Conservation (phyloP, 495 filamentous ascomycete species). For the Podospora sp. region DNA sequence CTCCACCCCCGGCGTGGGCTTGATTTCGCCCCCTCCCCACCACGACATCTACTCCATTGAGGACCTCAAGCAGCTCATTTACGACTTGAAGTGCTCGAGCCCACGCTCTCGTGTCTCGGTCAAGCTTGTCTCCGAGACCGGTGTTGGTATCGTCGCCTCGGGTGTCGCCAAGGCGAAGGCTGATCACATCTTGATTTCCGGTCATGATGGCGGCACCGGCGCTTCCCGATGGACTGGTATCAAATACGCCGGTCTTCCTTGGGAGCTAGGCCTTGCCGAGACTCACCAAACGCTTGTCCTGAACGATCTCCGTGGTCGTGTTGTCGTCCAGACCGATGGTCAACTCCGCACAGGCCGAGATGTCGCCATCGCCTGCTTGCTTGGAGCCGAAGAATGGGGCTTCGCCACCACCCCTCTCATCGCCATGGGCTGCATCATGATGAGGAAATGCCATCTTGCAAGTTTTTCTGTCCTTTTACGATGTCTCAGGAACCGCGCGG, state of each 20-base stretch:
- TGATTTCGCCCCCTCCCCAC: conserved; percentile 98
- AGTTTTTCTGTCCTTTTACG: too few species aligned
- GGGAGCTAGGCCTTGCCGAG: conserved; percentile 97
- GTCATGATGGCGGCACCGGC: conserved; percentile 97
- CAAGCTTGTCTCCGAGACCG: conserved; percentile 97
- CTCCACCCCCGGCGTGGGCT: conserved; percentile 96
- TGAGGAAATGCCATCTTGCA: conserved; percentile 65
- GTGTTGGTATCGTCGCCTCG: conserved; percentile 97
- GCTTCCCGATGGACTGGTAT: conserved; percentile 99
- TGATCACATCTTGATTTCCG: conserved; percentile 97
- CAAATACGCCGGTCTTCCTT: conserved; percentile 98
- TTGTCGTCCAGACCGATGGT: conserved; percentile 97
- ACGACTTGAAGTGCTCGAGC: conserved; percentile 97
- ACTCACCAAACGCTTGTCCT: conserved; percentile 98
- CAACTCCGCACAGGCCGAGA: conserved; percentile 94
- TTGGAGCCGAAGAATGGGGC: conserved; percentile 97
- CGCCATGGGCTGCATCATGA: conserved; percentile 97
- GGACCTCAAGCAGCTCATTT: conserved; percentile 98
- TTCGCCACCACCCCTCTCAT: conserved; percentile 98
- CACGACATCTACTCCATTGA: conserved; percentile 99
- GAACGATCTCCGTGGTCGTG: conserved; percentile 95
- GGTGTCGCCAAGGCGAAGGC: conserved; percentile 99
- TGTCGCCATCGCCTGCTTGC: conserved; percentile 92
- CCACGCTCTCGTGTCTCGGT: conserved; percentile 94
- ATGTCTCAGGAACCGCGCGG: too few species aligned